Evolutionary conservation across 148 eudicot species (phyloP), one percentile per base, ranked within the genome.

Genomic region (Agrostemma githago): DNA sequence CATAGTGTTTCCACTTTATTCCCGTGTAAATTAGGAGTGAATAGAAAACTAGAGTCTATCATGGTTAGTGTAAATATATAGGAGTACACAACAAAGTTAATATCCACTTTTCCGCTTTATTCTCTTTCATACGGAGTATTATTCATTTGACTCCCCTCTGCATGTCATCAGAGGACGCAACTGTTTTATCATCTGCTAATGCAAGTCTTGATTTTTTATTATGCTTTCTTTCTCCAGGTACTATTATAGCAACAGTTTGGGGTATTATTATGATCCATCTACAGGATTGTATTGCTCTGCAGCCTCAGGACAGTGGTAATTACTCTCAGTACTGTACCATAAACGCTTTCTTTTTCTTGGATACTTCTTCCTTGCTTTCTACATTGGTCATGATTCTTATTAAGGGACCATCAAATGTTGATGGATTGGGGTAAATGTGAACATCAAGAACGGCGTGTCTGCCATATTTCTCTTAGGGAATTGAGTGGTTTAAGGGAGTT

Each of bases 181-280:
- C 34, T 26, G 34, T 26, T 26, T 9, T 12, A 51, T 0, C 56
- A 69, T 11, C 42, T 26, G 41, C 72, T 10, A 19, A 38, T 61
- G 8, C 10, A 60, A 19, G 19, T 61, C 11, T 60, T 62, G 54
- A 41, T 65, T 68, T 60, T 42, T 38, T 72, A 20, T 62, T 39
- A 20, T 21, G 11, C 1, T 26, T 26, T 40, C 44, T 60, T 51
- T 82, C 66, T 61, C n/a, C 86, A 94, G 98, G 48, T 94, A 91
- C 82, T 94, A 94, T 84, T 94, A 91, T 87, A 94, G 96, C 82
- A 89, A 88, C 85, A 89, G 89, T 78, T 83, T 79, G 62, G 98
- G 97, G 46, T 94, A 89, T 78, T 94, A 91, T 68, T 94, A 94
- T 86, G 98, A 94, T 71, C 86, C 98, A 16, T 82, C 91, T 46